These are phyloP conservation scores for Stagonosporopsis chrysanthemi DNA, from an alignment of 2,329 filamentous ascomycete species.

Conservation along the genomic window DNA sequence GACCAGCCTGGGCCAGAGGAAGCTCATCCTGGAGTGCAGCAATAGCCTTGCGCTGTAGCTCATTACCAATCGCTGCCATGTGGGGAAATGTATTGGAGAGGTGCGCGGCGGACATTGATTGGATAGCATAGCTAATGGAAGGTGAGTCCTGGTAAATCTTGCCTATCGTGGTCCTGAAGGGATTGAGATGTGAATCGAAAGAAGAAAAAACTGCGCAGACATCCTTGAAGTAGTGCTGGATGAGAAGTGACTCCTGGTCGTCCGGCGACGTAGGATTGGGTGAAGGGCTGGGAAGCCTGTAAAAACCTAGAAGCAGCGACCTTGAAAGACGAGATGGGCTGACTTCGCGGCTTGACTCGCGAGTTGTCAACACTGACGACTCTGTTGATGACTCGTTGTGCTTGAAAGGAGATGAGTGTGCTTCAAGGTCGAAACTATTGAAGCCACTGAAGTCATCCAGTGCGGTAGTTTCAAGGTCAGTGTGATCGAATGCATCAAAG, in stretches of 20 bases:
- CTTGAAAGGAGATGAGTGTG: slow-evolving; percentile 28
- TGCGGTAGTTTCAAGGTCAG: slow-evolving; percentile 34
- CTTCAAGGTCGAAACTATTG: slow-evolving; percentile 30
- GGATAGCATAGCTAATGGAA: slow-evolving; percentile 67
- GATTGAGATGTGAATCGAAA: slow-evolving; percentile 69
- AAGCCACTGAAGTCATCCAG: slow-evolving; percentile 20
- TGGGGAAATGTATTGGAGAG: slow-evolving; percentile 65
- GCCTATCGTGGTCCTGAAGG: slow-evolving; percentile 65
- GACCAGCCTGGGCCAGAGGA: slow-evolving; percentile 52
- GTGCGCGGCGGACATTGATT: slow-evolving; percentile 70
- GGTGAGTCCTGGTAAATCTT: slow-evolving; percentile 65
- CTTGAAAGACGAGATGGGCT: slow-evolving; percentile 43
- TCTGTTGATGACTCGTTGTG: slow-evolving; percentile 28
- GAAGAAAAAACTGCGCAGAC: slow-evolving; percentile 69
- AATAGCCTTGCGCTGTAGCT: slow-evolving; percentile 61
- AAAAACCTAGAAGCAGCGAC: slow-evolving; percentile 51
- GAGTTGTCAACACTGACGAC: slow-evolving; percentile 22
- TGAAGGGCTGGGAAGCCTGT: slow-evolving; percentile 46
- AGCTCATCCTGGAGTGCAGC: slow-evolving; percentile 60
- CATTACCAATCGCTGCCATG: slow-evolving; percentile 59
- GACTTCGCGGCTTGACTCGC: slow-evolving; percentile 28
- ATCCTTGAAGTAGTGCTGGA: slow-evolving; percentile 71
- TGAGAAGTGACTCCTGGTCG: slow-evolving; percentile 63
- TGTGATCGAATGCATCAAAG: slow-evolving; percentile 37
- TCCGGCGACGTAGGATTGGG: slow-evolving; percentile 45